Percentiles rank a stretch among this genome's conserved stretches.
Conservation (phyloP, 345 rosid genomes). For the Abelmoschus esculentus region DNA sequence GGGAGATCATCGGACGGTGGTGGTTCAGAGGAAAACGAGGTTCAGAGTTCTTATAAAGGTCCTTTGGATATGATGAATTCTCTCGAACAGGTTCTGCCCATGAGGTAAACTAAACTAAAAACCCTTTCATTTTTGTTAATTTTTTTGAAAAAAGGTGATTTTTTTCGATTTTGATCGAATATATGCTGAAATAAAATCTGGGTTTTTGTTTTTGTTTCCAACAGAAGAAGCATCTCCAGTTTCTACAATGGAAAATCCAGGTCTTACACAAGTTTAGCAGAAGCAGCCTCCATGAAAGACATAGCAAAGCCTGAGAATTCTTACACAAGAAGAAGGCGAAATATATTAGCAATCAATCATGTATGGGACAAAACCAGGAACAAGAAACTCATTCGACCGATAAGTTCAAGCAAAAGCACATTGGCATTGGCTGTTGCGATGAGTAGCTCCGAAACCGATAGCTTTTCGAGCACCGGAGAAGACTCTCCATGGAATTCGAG, state of each 20-base stretch:
- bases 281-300: conserved; percentile 50
- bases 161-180: neutral
- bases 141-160: neutral
- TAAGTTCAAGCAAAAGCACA: conserved; percentile 58
- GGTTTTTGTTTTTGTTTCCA: neutral
- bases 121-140: neutral
- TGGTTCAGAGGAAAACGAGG: conserved; percentile 43
- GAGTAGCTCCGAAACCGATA: conserved; percentile 56
- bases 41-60: conserved; percentile 48
- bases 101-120: conserved; percentile 29
- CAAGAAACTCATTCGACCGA: conserved; percentile 39
- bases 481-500: conserved; percentile 41
- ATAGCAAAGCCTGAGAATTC: conserved; percentile 73
- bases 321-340: conserved; percentile 47
- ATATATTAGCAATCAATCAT: conserved; percentile 50
- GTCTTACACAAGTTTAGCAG: conserved; percentile 58
- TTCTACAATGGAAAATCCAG: conserved; percentile 80
- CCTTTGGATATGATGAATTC: conserved; percentile 54
- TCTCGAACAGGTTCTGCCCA: conserved; percentile 54
- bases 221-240: conserved; percentile 76
- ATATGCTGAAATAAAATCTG: conserved; percentile 1
- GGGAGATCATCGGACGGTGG: conserved; percentile 33
- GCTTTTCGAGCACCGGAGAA: conserved; percentile 46
- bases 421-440: conserved; percentile 66
- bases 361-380: conserved; percentile 55